Base-by-base conservation (phyloP, 169 alveolate species). In the Cryptosporidium sp. region DNA sequence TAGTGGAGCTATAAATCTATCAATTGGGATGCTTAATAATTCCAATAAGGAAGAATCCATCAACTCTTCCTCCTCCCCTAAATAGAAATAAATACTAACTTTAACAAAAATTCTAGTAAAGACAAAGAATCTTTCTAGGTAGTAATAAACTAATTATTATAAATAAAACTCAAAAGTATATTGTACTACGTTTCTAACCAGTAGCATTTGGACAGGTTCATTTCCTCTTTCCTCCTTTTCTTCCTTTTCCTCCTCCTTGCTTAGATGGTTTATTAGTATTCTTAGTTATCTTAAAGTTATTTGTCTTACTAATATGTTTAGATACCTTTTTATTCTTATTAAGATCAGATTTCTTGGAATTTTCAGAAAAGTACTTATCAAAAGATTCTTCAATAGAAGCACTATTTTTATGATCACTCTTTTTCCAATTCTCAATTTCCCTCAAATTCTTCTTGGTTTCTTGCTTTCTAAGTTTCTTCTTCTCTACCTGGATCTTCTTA, bases 361-460 rank as follows among this genome's bases (percentile, higher is more conserved):
- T 60, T 29, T 70, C 39, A 29, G 31, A 53, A 44, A 80, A 80
- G 29, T 62, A 42, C 35, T 80, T 67, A 33, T 80, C 89, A 62
- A 80, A 80, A n/a, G 89, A 80, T 23, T 80, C 89, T 31, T 80
- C 89, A 18, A 80, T 53, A 26, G 89, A 65, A 5, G n/a, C 45
- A 37, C 67, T 45, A 4, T 39, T 29, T n/a, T 61, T 37, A 26
- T 56, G 58, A 9, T 42, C 53, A 73, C 62, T 65, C 68, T n/a
- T 42, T 37, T 75, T 75, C 89, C 89, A 80, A 18, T 65, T 39
- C 26, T 80, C 89, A 16, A 80, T 80, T 62, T 80, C 89, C 75
- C 42, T 80, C 16, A 80, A 35, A 44, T 80, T 80, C 73, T 61
- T 80, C 68, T 80, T 80, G 21, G 73, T 42, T n/a, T 80, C 89